Conservation (phyloP, 345 rosid species). For the Gossypium turneri region DNA sequence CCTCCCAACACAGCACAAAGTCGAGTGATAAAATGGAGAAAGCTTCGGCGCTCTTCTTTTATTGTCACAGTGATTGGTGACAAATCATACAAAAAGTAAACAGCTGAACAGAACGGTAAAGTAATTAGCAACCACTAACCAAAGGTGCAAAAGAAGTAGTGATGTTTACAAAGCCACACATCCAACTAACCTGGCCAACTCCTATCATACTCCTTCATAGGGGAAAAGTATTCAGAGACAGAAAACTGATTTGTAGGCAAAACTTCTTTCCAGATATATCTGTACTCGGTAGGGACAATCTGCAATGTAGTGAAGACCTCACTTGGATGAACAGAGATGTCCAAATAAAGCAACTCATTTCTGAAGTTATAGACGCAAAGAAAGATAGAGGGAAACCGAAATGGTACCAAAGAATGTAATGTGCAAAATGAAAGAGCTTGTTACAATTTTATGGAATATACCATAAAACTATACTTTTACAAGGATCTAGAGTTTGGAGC, state of each 20-base stretch:
- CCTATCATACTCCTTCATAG: constrained; percentile 64
- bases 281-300: constrained; percentile 97
- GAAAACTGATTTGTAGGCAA: constrained; percentile 91
- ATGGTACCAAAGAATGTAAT: neutral
- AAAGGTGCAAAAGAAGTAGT: neutral
- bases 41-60: constrained; percentile 85
- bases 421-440: neutral
- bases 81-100: constrained; percentile 90
- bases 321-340: neutral
- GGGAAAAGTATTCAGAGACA: constrained; percentile 84
- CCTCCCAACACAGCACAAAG: constrained; percentile 98
- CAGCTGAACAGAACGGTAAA: constrained; percentile 45
- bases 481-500: neutral
- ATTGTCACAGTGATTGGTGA: constrained; percentile 97
- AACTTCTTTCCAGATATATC: constrained; percentile 78
- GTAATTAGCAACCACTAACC: neutral
- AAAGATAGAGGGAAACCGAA: neutral
- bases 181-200: constrained; percentile 86
- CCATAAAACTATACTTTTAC: neutral
- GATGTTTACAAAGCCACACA: neutral
- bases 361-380: neutral
- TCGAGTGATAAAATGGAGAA: constrained; percentile 91
- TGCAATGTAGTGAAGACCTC: constrained; percentile 27
- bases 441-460: neutral
- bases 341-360: neutral